Conservation (phyloP, 2,329 filamentous ascomycete genomes). For the Fusarium miscanthi region DNA sequence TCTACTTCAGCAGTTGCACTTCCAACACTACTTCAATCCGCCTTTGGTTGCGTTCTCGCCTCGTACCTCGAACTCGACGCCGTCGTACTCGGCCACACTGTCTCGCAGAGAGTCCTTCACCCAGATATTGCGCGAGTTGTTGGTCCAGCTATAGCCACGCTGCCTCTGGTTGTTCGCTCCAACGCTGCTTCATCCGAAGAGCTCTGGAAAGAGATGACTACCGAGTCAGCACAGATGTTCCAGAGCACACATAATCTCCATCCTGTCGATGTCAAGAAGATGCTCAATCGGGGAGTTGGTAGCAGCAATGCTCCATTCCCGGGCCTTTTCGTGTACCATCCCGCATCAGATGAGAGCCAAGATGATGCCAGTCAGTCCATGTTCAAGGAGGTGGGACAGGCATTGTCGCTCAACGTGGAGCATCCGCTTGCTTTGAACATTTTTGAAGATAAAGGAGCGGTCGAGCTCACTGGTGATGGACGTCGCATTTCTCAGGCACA, state of each 20-base stretch:
- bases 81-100: conserved; percentile 7
- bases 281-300: conserved; percentile 2
- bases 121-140: neutral
- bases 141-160: conserved; percentile 19
- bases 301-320: conserved; percentile 12
- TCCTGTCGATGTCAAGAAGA: conserved; percentile 24
- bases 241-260: conserved; percentile 8
- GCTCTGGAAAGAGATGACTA: conserved; percentile 10
- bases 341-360: neutral
- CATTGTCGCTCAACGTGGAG: conserved; percentile 25
- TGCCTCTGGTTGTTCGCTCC: conserved; percentile 13
- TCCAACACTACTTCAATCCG: conserved; percentile 8
- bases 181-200: neutral
- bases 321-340: conserved; percentile 23
- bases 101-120: conserved; percentile 13
- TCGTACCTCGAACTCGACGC: conserved; percentile 11
- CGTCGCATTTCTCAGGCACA: conserved; percentile 19
- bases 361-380: neutral
- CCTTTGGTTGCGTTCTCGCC: conserved; percentile 18
- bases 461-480: conserved; percentile 26
- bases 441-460: neutral
- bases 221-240: conserved; percentile 4
- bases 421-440: conserved; percentile 21
- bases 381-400: conserved; percentile 18
- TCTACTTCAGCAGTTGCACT: neutral